A percentile compares a stretch with the other conserved stretches of the same genome.
These are phyloP conservation scores for Saccharata proteae DNA, from an alignment of 2,329 filamentous ascomycete species.

Conservation along the genomic window DNA sequence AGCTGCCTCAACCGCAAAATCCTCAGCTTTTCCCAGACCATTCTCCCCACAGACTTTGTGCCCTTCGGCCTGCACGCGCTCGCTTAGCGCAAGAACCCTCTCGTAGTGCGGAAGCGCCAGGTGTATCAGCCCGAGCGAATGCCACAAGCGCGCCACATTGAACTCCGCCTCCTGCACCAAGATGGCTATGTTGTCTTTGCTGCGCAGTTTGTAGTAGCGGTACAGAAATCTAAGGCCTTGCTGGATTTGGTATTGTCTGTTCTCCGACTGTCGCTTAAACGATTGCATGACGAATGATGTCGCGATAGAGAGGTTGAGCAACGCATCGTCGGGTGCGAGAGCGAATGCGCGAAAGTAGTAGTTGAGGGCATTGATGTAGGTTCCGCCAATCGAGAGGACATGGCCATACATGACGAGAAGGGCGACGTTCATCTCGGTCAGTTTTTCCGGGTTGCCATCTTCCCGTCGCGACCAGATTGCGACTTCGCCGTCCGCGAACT, in stretches of 20 bases:
- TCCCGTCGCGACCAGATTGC: conserved; percentile 27
- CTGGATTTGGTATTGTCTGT: conserved; percentile 74
- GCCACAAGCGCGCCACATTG: conserved; percentile 66
- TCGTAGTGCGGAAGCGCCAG: conserved; percentile 64
- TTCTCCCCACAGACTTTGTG: conserved; percentile 2
- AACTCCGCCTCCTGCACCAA: conserved; percentile 66
- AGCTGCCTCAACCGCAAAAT: conserved; percentile 60
- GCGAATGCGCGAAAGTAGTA: conserved; percentile 63
- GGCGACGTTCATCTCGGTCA: conserved; percentile 55
- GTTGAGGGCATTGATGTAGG: conserved; percentile 71
- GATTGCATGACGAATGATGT: conserved; percentile 70
- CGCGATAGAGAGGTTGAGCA: conserved; percentile 70
- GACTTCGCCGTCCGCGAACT: conserved; percentile 25
- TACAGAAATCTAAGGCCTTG: conserved; percentile 76
- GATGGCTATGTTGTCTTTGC: conserved; percentile 26
- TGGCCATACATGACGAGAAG: conserved; percentile 84
- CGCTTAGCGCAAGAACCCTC: conserved; percentile 39
- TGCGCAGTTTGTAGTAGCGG: conserved; percentile 55
- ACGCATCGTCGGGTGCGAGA: conserved; percentile 62
- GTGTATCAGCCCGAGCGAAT: conserved; percentile 60
- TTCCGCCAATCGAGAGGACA: conserved; percentile 72
- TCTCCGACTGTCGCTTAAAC: conserved; percentile 79
- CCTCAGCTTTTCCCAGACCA: conserved; percentile 29
- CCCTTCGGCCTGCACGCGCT: conserved; percentile 27
- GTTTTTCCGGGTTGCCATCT: conserved; percentile 24